These are phyloP conservation scores for Saturnispora ahearnii DNA, from an alignment of 805 yeast genomes.

Conservation along the genomic window DNA sequence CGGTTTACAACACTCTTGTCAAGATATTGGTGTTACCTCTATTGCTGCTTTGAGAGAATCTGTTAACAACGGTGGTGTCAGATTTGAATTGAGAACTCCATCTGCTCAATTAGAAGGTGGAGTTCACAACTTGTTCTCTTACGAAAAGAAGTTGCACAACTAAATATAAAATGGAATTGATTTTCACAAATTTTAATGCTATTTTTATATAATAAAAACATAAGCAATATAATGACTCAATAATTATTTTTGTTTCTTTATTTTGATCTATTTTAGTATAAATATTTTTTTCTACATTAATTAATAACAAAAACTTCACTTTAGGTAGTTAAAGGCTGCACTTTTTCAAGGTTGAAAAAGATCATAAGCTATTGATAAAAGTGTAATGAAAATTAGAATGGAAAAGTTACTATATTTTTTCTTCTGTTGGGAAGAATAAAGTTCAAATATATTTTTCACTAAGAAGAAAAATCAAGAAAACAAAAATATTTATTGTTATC, in stretches of 20 bases:
- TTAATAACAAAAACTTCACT: neutral
- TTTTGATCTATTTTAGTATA: neutral
- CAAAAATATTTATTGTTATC: too few species aligned
- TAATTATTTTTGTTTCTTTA: neutral
- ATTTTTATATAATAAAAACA: neutral
- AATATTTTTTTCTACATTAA: neutral
- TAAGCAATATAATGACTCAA: neutral
- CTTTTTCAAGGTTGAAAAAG: too few species aligned
- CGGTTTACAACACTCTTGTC: conserved; percentile 97
- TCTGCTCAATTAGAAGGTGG: conserved; percentile 99
- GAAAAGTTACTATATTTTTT: too few species aligned
- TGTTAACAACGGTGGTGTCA: conserved; percentile 59
- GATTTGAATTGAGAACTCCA: conserved; percentile 97
- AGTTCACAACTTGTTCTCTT: conserved; percentile 90
- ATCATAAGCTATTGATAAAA: too few species aligned
- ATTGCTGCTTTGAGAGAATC: conserved; percentile 51
- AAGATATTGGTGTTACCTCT: conserved; percentile 86
- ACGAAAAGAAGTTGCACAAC: conserved; percentile 94
- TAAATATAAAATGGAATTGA: conserved; percentile 25
- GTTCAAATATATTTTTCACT: too few species aligned
- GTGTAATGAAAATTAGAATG: too few species aligned
- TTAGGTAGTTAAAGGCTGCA: too few species aligned
- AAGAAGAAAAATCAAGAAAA: too few species aligned
- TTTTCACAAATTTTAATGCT: too few species aligned
- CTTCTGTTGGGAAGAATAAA: too few species aligned